Evolutionary conservation across 176 grass and related monocot species (phyloP), one percentile per base, ranked within the genome.

Genomic region (Dendrocalamus sinicus): DNA sequence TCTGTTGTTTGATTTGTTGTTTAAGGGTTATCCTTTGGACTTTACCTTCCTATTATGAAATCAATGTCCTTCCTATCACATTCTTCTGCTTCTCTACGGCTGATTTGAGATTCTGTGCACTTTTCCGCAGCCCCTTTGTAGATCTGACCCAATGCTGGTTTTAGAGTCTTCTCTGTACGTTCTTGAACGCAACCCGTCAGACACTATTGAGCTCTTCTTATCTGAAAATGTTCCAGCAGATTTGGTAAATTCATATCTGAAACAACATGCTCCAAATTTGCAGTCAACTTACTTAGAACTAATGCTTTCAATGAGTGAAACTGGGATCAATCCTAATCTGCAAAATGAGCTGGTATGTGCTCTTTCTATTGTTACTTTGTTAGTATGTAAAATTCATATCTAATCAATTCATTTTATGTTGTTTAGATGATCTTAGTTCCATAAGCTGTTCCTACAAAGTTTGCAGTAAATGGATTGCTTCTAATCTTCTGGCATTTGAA

Each of bases 241-340:
- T 90, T 89, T 99, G 88, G 93, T 99, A 71, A 99, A 99, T 88
- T 99, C 96, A 86, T 99, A 99, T 83, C 86, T 99, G 83, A 99
- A 99, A 85, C 93, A 99, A 24, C 88, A 99, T 92, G 88, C 96
- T 75, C 86, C 96, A 75, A 94, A 92, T 85, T 88, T 99, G 92
- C 96, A 99, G 85, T 99, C 96, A 53, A 99, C 75, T 50, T 99
- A 99, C 81, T 92, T 99, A 79, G 96, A 99, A 81, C 87, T 96
- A 72, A 99, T 96, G 96, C 93, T 99, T 67, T 94, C 96, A 60
- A 94, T 99, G 91, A 96, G 79, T 72, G 90, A 96, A 91, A 88
- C 77, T 87, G 96, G 90, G 52, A 94, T 99, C 55, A 96, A 99
- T 54, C 93, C 93, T 81, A 94, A 96, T 81, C 84, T 99, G 66